These are phyloP conservation scores for Didymella exigua DNA, from an alignment of 2,329 filamentous ascomycete species.

Conservation along the genomic window DNA sequence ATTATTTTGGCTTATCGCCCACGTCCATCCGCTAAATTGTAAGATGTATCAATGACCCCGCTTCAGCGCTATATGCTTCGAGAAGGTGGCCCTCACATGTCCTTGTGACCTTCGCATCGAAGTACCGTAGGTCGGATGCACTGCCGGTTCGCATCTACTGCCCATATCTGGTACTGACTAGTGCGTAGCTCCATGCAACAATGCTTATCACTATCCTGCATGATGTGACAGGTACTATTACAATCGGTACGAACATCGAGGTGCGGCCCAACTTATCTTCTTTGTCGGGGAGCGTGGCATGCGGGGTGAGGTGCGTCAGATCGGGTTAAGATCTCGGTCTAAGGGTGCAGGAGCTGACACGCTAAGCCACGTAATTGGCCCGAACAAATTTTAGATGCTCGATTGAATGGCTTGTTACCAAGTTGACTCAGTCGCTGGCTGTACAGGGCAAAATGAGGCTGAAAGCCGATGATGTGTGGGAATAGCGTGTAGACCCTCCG, in stretches of 20 bases:
- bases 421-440: background rate
- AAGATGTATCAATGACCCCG: constrained; percentile 26
- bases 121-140: constrained; percentile 24
- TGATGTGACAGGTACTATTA: constrained; percentile 4
- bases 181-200: constrained; percentile 4
- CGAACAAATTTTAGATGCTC: background rate
- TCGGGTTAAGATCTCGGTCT: constrained; percentile 20
- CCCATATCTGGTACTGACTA: constrained; percentile 8
- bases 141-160: constrained; percentile 26
- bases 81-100: constrained; percentile 21
- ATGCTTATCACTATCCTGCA: constrained; percentile 6
- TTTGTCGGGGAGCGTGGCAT: constrained; percentile 8
- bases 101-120: constrained; percentile 31
- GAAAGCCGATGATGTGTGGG: background rate
- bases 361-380: constrained; percentile 12
- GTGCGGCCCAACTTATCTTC: constrained; percentile 1
- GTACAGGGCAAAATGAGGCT: background rate
- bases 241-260: background rate
- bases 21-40: constrained; percentile 15
- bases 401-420: background rate
- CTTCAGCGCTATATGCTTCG: constrained; percentile 18
- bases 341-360: constrained; percentile 13
- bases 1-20: constrained; percentile 28
- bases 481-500: background rate
- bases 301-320: constrained; percentile 12